phyloP scores from a whole-genome alignment of 2,329 filamentous ascomycete genomes.

The Aspergillus flavus region DNA sequence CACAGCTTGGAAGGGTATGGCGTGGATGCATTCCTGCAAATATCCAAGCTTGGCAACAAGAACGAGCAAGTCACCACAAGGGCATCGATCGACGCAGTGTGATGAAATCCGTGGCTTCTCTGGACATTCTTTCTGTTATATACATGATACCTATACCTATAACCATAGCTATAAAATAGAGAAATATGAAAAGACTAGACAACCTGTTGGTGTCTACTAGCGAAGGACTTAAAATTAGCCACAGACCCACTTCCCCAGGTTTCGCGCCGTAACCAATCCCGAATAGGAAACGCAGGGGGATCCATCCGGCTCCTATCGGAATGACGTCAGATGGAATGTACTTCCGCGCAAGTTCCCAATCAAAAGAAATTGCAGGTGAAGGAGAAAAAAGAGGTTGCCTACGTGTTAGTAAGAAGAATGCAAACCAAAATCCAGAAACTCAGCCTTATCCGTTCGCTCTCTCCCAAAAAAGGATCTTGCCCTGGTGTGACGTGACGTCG shows the following conservation, averaged over 20 bases:
- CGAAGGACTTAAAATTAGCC: background rate
- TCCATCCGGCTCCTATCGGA: slow-evolving; percentile 4
- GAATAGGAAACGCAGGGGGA: slow-evolving; percentile 5
- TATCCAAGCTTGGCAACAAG: slow-evolving; percentile 95
- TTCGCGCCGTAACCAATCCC: background rate
- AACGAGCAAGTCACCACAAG: slow-evolving; percentile 87
- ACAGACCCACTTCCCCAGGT: slow-evolving; percentile 11
- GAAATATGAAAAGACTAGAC: background rate
- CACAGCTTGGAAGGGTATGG: slow-evolving; percentile 95
- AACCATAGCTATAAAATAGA: background rate
- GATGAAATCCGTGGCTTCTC: slow-evolving; percentile 18
- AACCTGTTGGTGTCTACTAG: background rate
- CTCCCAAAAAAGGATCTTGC: background rate
- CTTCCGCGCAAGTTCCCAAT: background rate
- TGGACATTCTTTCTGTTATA: background rate
- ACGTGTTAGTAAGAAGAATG: background rate
- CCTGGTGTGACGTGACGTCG: slow-evolving; percentile 23
- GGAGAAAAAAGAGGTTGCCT: slow-evolving; percentile 1
- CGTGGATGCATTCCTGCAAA: slow-evolving; percentile 92
- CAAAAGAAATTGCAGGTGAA: background rate
- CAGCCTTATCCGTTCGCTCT: slow-evolving; percentile 1
- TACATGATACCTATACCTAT: background rate
- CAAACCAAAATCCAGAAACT: background rate
- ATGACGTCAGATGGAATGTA: slow-evolving; percentile 23
- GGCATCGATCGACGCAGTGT: slow-evolving; percentile 76